Evolutionary conservation across 495 filamentous ascomycete genomes (phyloP).

Genomic region (Aspergillus ostianus): DNA sequence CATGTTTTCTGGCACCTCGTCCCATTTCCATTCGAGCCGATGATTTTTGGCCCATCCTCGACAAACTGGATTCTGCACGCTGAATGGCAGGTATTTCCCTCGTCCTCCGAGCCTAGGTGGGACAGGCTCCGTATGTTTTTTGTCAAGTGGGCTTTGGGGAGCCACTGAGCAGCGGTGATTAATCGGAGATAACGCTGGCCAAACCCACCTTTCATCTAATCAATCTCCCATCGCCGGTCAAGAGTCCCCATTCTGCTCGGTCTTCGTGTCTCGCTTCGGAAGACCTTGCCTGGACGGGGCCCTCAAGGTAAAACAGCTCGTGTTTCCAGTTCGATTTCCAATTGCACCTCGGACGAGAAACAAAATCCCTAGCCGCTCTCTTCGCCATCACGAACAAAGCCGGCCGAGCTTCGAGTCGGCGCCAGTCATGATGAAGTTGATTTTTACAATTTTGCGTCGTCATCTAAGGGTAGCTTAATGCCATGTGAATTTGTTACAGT

Average conservation of each 20-base stretch:
- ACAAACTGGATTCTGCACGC: background rate
- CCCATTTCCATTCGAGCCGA: background rate
- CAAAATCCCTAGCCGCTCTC: background rate
- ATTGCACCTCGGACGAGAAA: background rate
- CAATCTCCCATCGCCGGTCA: constrained; percentile 15
- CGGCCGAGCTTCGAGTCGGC: background rate
- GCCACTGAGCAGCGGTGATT: constrained; percentile 14
- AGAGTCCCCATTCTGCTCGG: background rate
- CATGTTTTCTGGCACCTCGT: too few relatives aligned
- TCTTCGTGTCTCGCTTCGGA: constrained; percentile 3
- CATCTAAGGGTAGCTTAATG: background rate
- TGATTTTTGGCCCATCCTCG: background rate
- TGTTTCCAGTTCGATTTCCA: background rate
- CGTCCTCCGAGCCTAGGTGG: background rate
- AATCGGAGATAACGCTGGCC: constrained; percentile 21
- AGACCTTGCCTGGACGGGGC: background rate
- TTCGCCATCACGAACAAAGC: background rate
- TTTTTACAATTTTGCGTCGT: background rate
- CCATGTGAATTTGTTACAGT: background rate
- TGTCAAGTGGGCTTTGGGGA: constrained; percentile 2
- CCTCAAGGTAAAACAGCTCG: background rate
- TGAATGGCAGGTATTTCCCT: constrained; percentile 1
- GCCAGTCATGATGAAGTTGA: background rate
- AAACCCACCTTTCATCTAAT: constrained; percentile 31
- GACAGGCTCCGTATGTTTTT: background rate